Evolutionary conservation across 495 filamentous ascomycete genomes (phyloP), one percentile per base, ranked within the genome.

Genomic region (Penicillium maclennaniae): DNA sequence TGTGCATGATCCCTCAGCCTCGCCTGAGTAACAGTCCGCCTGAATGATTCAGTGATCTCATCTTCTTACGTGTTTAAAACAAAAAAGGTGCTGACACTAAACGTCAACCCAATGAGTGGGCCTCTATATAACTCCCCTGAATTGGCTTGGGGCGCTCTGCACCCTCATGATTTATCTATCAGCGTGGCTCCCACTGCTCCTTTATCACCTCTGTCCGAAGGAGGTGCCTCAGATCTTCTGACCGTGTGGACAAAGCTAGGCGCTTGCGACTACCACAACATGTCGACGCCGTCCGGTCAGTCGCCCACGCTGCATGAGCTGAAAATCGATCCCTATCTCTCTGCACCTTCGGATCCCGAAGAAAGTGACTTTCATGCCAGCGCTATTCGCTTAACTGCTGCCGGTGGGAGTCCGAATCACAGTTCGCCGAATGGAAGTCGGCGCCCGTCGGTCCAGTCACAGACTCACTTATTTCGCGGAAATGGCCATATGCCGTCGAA

Each of bases 301-400:
- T 63, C 65, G 8, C 53, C 61, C 42, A 41, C 56, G 20, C 55
- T 58, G 43, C 54, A 50, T 10, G 62, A 68, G 34, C 53, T 50
- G 15, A 60, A 60, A 45, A 49, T 58, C 31, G 71, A 76, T 42
- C 69, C 70, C 21, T 77, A 74, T 55, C 65, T 74, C 7, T 73
- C 71, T 5, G 63, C 69, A 16, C 58, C 65, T 7, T 69, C 65
- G 10, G 74, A 75, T 51, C 71, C 68, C 0, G 74, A 77, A 21
- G 69, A 73, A 57, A 57, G 63, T 7, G 68, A 59, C 16, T 71
- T 75, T 28, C 62, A 63, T 46, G 65, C 66, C n/a, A 55, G 60
- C 31, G 69, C 63, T 0, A 69, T 75, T 49, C 65, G 68, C 38
- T 40, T 71, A 17, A 73, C 72, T 2, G 68, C 70, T 1, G 54